These are phyloP conservation scores for Trifolium subterraneum DNA, from an alignment of 306 rosid species.

Conservation along the genomic window DNA sequence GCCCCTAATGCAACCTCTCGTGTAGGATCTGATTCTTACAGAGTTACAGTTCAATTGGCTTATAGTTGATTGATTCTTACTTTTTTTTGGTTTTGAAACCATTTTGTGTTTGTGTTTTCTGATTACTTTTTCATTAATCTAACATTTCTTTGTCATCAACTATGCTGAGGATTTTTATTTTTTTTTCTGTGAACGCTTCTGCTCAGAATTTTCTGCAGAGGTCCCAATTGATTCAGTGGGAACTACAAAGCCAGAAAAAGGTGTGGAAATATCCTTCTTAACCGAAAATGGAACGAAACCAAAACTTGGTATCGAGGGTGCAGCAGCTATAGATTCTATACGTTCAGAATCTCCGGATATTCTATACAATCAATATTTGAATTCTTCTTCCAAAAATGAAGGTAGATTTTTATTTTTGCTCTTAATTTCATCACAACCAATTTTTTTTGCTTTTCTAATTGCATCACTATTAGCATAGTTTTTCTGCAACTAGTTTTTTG, in stretches of 20 bases:
- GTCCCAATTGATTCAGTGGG: conserved; percentile 40
- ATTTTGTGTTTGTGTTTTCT: conserved; percentile 28
- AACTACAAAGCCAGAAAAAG: conserved; percentile 40
- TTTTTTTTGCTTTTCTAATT: conserved; percentile 12
- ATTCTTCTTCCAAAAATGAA: conserved; percentile 40
- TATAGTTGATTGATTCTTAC: neutral
- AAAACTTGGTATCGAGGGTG: conserved; percentile 31
- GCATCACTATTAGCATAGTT: conserved; percentile 15
- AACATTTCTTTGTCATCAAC: conserved; percentile 18
- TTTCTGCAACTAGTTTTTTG: conserved; percentile 15
- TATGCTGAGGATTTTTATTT: conserved; percentile 24
- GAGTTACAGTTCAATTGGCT: conserved; percentile 6
- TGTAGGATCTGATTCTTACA: conserved; percentile 21
- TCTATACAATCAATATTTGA: conserved; percentile 29
- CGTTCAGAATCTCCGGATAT: conserved; percentile 42
- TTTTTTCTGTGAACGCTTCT: neutral
- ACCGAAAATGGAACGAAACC: conserved; percentile 40
- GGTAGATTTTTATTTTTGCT: conserved; percentile 39
- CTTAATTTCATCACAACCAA: conserved; percentile 6
- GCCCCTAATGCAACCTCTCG: conserved; percentile 11
- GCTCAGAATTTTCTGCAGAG: conserved; percentile 41
- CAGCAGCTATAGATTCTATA: conserved; percentile 39
- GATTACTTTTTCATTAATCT: conserved; percentile 9
- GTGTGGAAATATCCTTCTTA: conserved; percentile 35
- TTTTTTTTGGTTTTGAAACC: conserved; percentile 19